Evolutionary conservation across 495 filamentous ascomycete species (phyloP), one percentile per base, ranked within the genome.

Genomic region (Geoglossum glabrum): DNA sequence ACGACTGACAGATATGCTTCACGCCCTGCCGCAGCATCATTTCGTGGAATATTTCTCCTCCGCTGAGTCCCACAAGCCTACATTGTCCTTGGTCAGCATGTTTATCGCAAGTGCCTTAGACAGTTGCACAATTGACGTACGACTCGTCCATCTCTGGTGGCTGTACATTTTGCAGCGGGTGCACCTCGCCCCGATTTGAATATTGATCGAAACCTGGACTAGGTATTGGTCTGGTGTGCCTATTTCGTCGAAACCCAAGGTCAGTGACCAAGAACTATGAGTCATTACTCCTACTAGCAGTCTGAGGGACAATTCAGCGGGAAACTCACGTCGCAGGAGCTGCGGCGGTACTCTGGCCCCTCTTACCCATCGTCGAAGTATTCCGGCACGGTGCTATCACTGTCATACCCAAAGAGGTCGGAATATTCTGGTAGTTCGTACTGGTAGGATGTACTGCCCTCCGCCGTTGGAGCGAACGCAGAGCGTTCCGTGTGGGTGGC

Each of bases 21-120:
- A 98, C 93, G 60, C 74, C 79, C 61, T 90, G 87, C 65, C 92
- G 75, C 43, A 89, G 77, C 87, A 98, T 95, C 92, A 98, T 97
- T 71, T 98, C 90, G 65, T 98, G 89, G 74, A 98, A 95, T 61
- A 98, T 97, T 67, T 95, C 83, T 65, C 92, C 92, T 68, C 93
- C 93, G 54, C 78, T 94, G 74, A 87, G 86, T 33, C 93, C 93
- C 67, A 97, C 86, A 73, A 98, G 95, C 56, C 86, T 86, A 61
- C 63, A 47, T 61, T 64, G 46, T 30, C 0, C 45, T 59, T 50
- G 61, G 59, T 60, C 25, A 61, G 57, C 55, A 49, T 64, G 33
- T 38, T 54, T 28, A 47, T 43, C 17, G 33, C n/a, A 54, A n/a
- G 31, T 21, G 15, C 17, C 15, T 6, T 34, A 28, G 5, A 17